phyloP scores from a whole-genome alignment of 2,329 filamentous ascomycete species.

The Nemania sp. region DNA sequence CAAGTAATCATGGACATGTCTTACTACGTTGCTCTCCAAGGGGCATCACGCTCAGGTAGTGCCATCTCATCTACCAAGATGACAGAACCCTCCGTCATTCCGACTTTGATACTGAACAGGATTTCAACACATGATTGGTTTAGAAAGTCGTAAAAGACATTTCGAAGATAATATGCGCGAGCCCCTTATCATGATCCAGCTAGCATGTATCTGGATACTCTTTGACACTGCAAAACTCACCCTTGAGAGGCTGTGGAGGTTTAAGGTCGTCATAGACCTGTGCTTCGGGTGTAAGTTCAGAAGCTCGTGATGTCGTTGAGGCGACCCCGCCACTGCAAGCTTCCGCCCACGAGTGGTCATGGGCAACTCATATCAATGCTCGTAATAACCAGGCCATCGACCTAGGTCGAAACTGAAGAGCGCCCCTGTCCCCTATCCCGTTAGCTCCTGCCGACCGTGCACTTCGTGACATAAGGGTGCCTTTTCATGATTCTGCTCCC shows the following conservation, averaged over 20 bases:
- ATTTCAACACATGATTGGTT: conserved; percentile 25
- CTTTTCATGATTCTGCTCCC: too few relatives aligned
- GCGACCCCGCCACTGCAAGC: too few relatives aligned
- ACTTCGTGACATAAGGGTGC: too few relatives aligned
- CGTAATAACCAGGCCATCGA: too few relatives aligned
- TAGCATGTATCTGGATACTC: not conserved
- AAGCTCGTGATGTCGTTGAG: too few relatives aligned
- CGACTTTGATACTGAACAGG: conserved; percentile 20
- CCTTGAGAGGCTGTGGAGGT: not conserved
- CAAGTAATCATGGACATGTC: conserved; percentile 24
- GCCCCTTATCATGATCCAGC: conserved; percentile 17
- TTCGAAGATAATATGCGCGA: conserved; percentile 28
- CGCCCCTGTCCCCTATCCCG: too few relatives aligned
- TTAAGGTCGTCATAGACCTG: not conserved
- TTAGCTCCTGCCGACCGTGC: too few relatives aligned
- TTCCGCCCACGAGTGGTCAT: too few relatives aligned
- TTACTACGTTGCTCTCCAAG: conserved; percentile 21
- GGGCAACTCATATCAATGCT: too few relatives aligned
- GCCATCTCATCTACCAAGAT: conserved; percentile 30
- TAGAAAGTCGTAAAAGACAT: conserved; percentile 26
- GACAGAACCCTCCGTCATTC: conserved; percentile 22
- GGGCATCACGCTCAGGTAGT: conserved; percentile 22
- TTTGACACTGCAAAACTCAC: not conserved
- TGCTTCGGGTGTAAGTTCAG: too few relatives aligned
- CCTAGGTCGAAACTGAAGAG: too few relatives aligned